Evolutionary conservation across 139 green algal genomes (phyloP).

Genomic region (Monoraphidium neglectum): DNA sequence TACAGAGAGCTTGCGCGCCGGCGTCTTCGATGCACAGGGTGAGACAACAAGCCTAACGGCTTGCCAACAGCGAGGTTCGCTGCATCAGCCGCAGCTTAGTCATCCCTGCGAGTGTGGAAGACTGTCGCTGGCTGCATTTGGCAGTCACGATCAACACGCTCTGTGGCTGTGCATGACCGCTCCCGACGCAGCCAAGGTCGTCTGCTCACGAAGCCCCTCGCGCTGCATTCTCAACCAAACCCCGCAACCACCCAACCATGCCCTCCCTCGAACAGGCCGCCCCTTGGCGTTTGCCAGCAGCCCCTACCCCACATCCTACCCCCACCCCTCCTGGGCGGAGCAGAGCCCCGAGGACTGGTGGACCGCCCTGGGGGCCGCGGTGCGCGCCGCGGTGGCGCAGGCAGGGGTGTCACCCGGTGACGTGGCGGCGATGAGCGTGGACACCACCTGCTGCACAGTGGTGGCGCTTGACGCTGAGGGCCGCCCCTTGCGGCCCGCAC

Average conservation of each 20-base stretch:
- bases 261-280: conserved; percentile 5
- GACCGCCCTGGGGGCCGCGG: conserved; percentile 51
- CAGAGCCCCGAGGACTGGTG: conserved; percentile 78
- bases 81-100: too few species aligned
- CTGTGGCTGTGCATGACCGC: too few species aligned
- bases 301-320: conserved; percentile 64
- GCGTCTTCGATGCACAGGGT: conserved; percentile 64
- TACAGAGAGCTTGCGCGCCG: conserved; percentile 70
- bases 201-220: too few species aligned
- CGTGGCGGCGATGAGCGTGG: conserved; percentile 62
- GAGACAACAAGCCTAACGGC: too few species aligned
- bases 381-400: conserved; percentile 41
- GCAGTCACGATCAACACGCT: too few species aligned
- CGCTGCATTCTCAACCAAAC: too few species aligned
- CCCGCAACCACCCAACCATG: too few species aligned
- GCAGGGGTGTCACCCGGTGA: conserved; percentile 23
- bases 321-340: conserved; percentile 70
- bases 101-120: too few species aligned
- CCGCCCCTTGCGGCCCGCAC: conserved; percentile 58
- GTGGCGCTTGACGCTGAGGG: conserved; percentile 21
- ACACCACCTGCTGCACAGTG: conserved; percentile 89
- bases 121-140: too few species aligned
- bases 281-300: conserved; percentile 32
- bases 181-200: too few species aligned
- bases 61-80: not conserved